Evolutionary conservation across 768 basidiomycete genomes (phyloP), one percentile per base, ranked within the genome.

Genomic region (Naganishia vishniacii): DNA sequence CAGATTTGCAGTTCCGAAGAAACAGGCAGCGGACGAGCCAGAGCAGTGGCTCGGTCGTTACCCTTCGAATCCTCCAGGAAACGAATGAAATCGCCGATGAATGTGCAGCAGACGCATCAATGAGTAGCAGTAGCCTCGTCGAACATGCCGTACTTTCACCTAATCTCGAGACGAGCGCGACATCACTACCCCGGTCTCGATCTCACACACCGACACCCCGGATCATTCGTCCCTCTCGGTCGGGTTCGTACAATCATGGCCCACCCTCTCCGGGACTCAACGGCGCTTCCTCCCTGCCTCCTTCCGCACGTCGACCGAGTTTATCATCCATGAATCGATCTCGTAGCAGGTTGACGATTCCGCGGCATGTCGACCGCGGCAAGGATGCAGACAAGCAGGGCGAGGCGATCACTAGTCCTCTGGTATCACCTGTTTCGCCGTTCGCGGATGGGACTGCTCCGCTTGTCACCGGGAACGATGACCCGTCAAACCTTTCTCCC

Each of bases 311-410:
- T 13, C 53, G 53, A 6, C 53, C 53, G 23, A 56, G 53, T 40
- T 12, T 56, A 2, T n/a, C n/a, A n/a, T 56, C 53, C 6, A 20
- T 41, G 1, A 34, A 56, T 34, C 53, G 53, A 3, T 56, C 53
- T 12, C 53, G 53, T 1, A 56, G 53, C 23, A n/a, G 53, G 9
- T 25, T 56, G 23, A 56, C 53, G n/a, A 56, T 56, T 23, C 53
- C 53, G 8, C 53, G 53, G 3, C 53, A 56, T 25, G 34, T 56
- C 3, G 34, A 56, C 26, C 11, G 34, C 18, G 53, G 32, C 12
- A n/a, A 37, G 34, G 20, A n/a, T 20, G n/a, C 4, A 18, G 16
- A 20, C 18, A n/a, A 12, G 6, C 51, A 34, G 31, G n/a, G 11
- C 15, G 37, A 18, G 5, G 25, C 12, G n/a, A n/a, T n/a, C 18